A percentile compares a stretch with the other conserved stretches of the same genome.
These are phyloP conservation scores for Hymenoscyphus albidus DNA, from an alignment of 2,329 filamentous ascomycete genomes.

Conservation along the genomic window DNA sequence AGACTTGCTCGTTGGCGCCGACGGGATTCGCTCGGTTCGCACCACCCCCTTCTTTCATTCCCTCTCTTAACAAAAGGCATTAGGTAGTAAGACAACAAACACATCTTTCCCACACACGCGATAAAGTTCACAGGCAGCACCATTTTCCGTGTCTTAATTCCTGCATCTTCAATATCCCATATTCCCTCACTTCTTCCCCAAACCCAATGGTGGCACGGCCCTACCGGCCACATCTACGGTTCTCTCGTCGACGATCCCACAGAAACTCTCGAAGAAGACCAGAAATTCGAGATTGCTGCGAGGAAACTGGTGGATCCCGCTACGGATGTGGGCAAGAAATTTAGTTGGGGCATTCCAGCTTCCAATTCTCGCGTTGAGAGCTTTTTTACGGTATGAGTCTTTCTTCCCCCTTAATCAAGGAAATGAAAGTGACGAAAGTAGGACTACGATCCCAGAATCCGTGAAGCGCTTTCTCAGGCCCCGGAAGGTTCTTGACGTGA, in stretches of 20 bases:
- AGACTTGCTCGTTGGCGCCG: slow-evolving; percentile 49
- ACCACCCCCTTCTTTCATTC: not conserved
- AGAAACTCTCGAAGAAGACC: slow-evolving; percentile 27
- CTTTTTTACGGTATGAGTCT: slow-evolving; percentile 33
- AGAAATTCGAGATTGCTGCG: slow-evolving; percentile 40
- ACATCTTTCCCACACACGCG: slow-evolving; percentile 41
- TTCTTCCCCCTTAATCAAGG: not conserved
- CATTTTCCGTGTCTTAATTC: slow-evolving; percentile 45
- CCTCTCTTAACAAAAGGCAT: not conserved
- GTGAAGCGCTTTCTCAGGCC: slow-evolving; percentile 39
- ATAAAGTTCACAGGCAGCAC: slow-evolving; percentile 48
- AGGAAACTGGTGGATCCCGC: slow-evolving; percentile 36
- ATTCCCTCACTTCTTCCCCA: slow-evolving; percentile 29
- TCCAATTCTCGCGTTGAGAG: slow-evolving; percentile 37
- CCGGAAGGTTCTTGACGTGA: slow-evolving; percentile 42
- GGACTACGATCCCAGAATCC: slow-evolving; percentile 41
- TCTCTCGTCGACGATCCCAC: slow-evolving; percentile 37
- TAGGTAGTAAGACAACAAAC: slow-evolving; percentile 41
- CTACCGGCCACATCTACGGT: slow-evolving; percentile 41
- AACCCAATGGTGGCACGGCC: slow-evolving; percentile 44
- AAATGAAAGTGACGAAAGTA: not conserved
- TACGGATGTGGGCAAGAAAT: slow-evolving; percentile 31
- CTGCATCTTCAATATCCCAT: slow-evolving; percentile 36
- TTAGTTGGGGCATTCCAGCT: slow-evolving; percentile 39
- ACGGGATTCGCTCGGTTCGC: slow-evolving; percentile 48